Conservation (phyloP, 176 grass and related monocot genomes). For the Rhynchospora breviuscula region DNA sequence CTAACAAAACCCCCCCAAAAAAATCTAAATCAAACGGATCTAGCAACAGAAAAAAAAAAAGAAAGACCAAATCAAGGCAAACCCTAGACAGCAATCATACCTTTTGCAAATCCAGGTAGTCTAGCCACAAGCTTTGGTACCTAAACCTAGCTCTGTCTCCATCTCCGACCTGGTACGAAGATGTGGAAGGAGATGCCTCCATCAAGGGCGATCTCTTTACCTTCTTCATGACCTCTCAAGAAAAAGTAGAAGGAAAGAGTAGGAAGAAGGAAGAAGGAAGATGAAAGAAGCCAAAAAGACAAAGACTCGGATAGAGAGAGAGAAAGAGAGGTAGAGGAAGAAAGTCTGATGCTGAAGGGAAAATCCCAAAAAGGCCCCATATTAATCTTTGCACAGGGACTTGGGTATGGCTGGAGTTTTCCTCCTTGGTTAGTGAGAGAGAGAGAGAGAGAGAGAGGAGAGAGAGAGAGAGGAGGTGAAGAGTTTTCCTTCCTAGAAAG, state of each 20-base stretch:
- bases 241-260: neutral
- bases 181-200: slow-evolving; percentile 24
- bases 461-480: slow-evolving; percentile 30
- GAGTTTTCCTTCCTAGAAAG: slow-evolving; percentile 35
- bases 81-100: slow-evolving; percentile 7
- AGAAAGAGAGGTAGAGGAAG: neutral
- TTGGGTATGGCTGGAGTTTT: slow-evolving; percentile 37
- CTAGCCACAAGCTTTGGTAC: slow-evolving; percentile 24
- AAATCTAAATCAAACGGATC: neutral
- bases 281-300: slow-evolving; percentile 8
- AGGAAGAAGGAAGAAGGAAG: neutral
- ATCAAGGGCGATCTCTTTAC: slow-evolving; percentile 10
- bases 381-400: slow-evolving; percentile 36
- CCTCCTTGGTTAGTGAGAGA: slow-evolving; percentile 35
- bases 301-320: slow-evolving; percentile 16
- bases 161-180: slow-evolving; percentile 19
- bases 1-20: neutral
- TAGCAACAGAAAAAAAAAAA: neutral
- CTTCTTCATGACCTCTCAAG: slow-evolving; percentile 28
- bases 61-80: neutral
- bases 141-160: slow-evolving; percentile 24
- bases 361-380: slow-evolving; percentile 56
- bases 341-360: slow-evolving; percentile 37
- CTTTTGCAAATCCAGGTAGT: slow-evolving; percentile 31
- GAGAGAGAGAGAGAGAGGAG: slow-evolving; percentile 25